Evolutionary conservation across 805 yeast genomes (phyloP), one percentile per base, ranked within the genome.

Genomic region (Kregervanrija fluxuum): DNA sequence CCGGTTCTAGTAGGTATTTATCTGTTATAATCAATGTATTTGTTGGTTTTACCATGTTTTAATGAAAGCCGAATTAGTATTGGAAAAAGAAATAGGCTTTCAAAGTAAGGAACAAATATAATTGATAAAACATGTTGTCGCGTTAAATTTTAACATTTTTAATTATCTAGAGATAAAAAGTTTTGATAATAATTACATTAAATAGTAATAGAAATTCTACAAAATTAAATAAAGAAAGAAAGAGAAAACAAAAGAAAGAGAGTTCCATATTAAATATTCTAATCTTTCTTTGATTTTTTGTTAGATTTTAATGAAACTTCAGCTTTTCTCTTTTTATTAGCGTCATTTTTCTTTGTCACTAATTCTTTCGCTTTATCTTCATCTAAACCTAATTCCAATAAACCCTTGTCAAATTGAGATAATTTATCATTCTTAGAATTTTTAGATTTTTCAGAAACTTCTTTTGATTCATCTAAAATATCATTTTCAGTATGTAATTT

Each of bases 321-420:
- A 10, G 42, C 44, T 37, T 35, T 37, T 44, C 45, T 47, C 37
- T 47, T 51, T 50, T 51, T 55, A 40, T 47, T 51, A 38, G 47
- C 48, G 68, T 70, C 48, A 72, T 65, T 59, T 78, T 75, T 53
- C 76, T 74, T 22, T 22, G 39, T 82, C 80, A 61, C 85, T 72
- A 48, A 84, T 69, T 54, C 75, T 71, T 74, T 68, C 46, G 82
- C 66, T 46, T 79, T 90, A 16, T 78, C 81, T 50, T 85, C 89
- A 54, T 82, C 83, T 45, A 84, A 83, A 53, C 89, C 85, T 60
- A 77, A 68, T 69, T 90, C 96, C 58, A 86, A 73, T 67, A 90
- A 77, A 36, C 88, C 88, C 59, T 76, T 77, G 53, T 85, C 95
- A 62, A 85, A 84, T 22, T 71, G 65, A 41, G 85, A 67, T 42